phyloP scores from a whole-genome alignment of 257 asterid species.

The Jacaranda copaia region DNA sequence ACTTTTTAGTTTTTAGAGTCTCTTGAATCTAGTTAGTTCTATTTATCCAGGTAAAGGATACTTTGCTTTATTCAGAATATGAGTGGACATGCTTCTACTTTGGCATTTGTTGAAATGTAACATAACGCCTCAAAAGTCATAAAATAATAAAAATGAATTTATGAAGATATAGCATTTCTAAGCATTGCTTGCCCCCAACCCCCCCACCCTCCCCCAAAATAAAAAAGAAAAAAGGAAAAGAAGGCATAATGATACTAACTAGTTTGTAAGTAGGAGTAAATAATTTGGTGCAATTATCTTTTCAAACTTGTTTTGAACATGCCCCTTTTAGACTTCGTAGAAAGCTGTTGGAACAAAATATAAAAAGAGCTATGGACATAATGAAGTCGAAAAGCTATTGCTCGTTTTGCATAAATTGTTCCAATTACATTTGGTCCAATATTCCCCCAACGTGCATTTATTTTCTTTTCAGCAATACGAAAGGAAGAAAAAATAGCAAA shows the following conservation, averaged over 20 bases:
- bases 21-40: no score
- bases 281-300: background rate
- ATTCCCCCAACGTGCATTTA: background rate
- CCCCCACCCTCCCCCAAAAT: no score
- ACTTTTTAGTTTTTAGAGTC: background rate
- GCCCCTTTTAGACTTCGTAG: background rate
- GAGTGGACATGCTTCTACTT: background rate
- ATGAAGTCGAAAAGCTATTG: conserved; percentile 1
- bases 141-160: background rate
- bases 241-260: background rate
- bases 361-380: background rate
- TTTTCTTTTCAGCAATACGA: background rate
- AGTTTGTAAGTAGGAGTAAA: background rate
- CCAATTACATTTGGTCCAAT: background rate
- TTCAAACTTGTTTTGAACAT: background rate
- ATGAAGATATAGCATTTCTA: background rate
- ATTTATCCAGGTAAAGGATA: no score
- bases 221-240: background rate
- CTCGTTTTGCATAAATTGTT: background rate
- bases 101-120: background rate
- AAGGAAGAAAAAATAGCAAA: background rate
- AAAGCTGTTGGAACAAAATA: background rate
- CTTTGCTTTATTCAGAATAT: background rate
- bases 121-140: background rate
- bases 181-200: background rate